Percentiles rank a stretch among this genome's conserved stretches.
phyloP scores from a whole-genome alignment of 805 yeast genomes.

The Hemisphaericaspora nanyangensis region DNA sequence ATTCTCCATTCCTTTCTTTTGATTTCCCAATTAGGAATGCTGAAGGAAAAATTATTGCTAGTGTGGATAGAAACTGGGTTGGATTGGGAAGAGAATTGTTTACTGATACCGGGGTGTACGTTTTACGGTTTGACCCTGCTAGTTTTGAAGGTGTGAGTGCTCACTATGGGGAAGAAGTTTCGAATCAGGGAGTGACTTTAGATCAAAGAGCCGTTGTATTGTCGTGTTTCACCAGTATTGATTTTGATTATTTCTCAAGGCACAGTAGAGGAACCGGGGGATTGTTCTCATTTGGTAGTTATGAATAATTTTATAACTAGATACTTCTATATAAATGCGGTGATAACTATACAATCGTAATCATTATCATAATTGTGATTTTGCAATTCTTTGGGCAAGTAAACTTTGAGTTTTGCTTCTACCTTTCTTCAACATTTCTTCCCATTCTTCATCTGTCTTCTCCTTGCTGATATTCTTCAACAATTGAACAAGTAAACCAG shows the following conservation, averaged over 20 bases:
- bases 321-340: no score
- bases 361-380: background rate
- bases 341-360: no score
- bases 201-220: slow-evolving; percentile 84
- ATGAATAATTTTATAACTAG: slow-evolving; percentile 9
- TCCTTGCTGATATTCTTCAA: slow-evolving; percentile 37
- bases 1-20: slow-evolving; percentile 82
- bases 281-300: slow-evolving; percentile 13
- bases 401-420: slow-evolving; percentile 12
- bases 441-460: slow-evolving; percentile 39
- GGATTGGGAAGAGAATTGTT: slow-evolving; percentile 90
- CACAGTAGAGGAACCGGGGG: slow-evolving; percentile 52
- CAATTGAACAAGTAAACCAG: slow-evolving; percentile 47
- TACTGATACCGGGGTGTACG: slow-evolving; percentile 93
- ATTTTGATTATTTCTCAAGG: slow-evolving; percentile 95
- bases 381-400: background rate
- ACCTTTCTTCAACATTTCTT: slow-evolving; percentile 20
- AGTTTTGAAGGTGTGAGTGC: slow-evolving; percentile 58
- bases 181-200: slow-evolving; percentile 53
- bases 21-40: slow-evolving; percentile 74
- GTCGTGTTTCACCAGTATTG: slow-evolving; percentile 87
- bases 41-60: slow-evolving; percentile 56
- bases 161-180: slow-evolving; percentile 27
- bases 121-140: slow-evolving; percentile 75
- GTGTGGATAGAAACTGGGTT: slow-evolving; percentile 91